Conservation (phyloP, 1,284 basidiomycete species). For the Leccinum subspadiceum region DNA sequence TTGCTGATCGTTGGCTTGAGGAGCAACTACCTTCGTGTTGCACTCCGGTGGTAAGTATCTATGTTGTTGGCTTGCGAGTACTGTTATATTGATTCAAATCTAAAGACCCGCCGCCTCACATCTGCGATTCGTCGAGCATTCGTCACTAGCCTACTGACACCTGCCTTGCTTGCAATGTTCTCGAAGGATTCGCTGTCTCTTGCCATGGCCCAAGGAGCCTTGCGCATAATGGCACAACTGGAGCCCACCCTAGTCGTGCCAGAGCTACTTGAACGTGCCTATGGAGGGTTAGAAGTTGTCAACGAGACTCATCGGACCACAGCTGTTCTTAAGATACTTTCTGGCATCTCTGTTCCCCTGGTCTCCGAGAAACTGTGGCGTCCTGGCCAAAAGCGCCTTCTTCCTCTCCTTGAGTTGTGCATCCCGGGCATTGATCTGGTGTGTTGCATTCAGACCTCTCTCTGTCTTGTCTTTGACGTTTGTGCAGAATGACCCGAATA, state of each 20-base stretch:
- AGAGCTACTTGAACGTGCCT: conserved; percentile 88
- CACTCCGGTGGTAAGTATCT: conserved; percentile 66
- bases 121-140: conserved; percentile 81
- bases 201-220: conserved; percentile 65
- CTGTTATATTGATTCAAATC: conserved; percentile 4
- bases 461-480: conserved; percentile 4
- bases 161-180: conserved; percentile 93
- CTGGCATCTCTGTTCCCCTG: conserved; percentile 77
- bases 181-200: conserved; percentile 78
- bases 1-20: conserved; percentile 79
- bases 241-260: conserved; percentile 92
- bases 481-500: conserved; percentile 84
- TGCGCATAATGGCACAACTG: conserved; percentile 75
- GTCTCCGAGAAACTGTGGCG: conserved; percentile 78
- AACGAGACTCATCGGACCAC: conserved; percentile 94
- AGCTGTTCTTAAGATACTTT: conserved; percentile 86
- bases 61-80: background rate
- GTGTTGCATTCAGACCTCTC: conserved; percentile 23
- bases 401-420: conserved; percentile 87
- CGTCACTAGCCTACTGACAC: conserved; percentile 80
- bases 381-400: conserved; percentile 85
- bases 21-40: conserved; percentile 81
- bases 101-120: conserved; percentile 74
- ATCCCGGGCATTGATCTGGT: conserved; percentile 90
- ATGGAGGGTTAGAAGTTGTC: conserved; percentile 88